These are phyloP conservation scores for Elsinoe necatrix DNA, from an alignment of 2,329 filamentous ascomycete species.

Conservation along the genomic window DNA sequence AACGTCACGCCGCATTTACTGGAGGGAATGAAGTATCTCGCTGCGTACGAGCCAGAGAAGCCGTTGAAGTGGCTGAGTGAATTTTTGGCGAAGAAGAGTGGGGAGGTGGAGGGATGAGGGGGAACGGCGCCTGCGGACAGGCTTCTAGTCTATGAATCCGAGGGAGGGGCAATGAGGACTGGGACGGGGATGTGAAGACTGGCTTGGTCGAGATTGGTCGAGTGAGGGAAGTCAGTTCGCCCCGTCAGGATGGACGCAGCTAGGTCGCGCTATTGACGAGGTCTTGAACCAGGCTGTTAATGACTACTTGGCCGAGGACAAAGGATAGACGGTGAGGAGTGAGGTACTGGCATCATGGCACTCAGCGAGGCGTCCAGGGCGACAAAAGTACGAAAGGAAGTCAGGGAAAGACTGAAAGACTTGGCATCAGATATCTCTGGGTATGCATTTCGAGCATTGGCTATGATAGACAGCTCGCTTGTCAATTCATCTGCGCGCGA, in stretches of 20 bases:
- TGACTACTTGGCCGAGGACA: neutral
- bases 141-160: too few relatives aligned
- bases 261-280: too few relatives aligned
- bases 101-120: conserved; percentile 34
- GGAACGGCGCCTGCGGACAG: too few relatives aligned
- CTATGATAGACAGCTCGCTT: neutral
- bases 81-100: conserved; percentile 40
- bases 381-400: neutral
- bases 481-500: neutral
- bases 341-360: neutral
- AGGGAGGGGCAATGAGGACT: too few relatives aligned
- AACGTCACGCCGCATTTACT: conserved; percentile 43
- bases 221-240: too few relatives aligned
- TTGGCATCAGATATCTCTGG: conserved; percentile 11
- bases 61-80: conserved; percentile 42
- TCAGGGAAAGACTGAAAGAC: neutral
- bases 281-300: too few relatives aligned
- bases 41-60: conserved; percentile 44
- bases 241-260: too few relatives aligned
- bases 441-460: conserved; percentile 12
- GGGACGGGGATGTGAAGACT: too few relatives aligned
- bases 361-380: conserved; percentile 1
- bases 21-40: conserved; percentile 45
- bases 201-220: too few relatives aligned
- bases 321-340: neutral